Evolutionary conservation across 352 stramenopile genomes (phyloP).

Genomic region (Phytopythium mirpurense): DNA sequence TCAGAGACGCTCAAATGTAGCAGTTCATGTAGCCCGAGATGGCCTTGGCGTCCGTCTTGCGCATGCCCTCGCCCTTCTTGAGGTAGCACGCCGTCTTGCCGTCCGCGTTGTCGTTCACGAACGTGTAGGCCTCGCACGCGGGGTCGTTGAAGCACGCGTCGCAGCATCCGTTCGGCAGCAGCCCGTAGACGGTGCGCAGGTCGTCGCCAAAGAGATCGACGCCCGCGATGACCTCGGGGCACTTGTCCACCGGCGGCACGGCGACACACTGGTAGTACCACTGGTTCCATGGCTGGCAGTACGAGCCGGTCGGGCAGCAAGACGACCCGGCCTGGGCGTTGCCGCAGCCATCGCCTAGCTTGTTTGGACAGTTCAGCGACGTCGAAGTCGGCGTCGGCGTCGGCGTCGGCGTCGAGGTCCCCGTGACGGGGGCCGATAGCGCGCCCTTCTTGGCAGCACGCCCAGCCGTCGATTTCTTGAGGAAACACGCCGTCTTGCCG

Average conservation of each 20-base stretch:
- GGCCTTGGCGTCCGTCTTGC: slow-evolving; percentile 17
- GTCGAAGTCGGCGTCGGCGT: too few relatives aligned
- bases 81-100: slow-evolving; percentile 54
- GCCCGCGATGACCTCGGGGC: slow-evolving; percentile 24
- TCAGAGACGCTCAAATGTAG: not conserved
- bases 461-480: slow-evolving; percentile 17
- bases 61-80: slow-evolving; percentile 26
- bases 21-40: slow-evolving; percentile 21
- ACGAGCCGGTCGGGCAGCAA: slow-evolving; percentile 34
- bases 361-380: not conserved
- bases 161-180: slow-evolving; percentile 42
- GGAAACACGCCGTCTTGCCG: slow-evolving; percentile 47
- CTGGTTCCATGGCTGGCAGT: slow-evolving; percentile 45
- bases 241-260: slow-evolving; percentile 25
- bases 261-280: slow-evolving; percentile 53
- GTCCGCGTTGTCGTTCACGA: slow-evolving; percentile 51
- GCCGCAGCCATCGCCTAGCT: slow-evolving; percentile 28
- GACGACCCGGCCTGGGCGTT: slow-evolving; percentile 19
- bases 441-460: too few relatives aligned
- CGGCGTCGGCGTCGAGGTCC: too few relatives aligned
- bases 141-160: slow-evolving; percentile 32
- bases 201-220: slow-evolving; percentile 49
- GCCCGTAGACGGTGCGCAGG: slow-evolving; percentile 29
- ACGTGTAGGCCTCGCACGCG: slow-evolving; percentile 43
- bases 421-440: too few relatives aligned